phyloP scores from a whole-genome alignment of 345 rosid genomes.

The Eucalyptus viminalis region DNA sequence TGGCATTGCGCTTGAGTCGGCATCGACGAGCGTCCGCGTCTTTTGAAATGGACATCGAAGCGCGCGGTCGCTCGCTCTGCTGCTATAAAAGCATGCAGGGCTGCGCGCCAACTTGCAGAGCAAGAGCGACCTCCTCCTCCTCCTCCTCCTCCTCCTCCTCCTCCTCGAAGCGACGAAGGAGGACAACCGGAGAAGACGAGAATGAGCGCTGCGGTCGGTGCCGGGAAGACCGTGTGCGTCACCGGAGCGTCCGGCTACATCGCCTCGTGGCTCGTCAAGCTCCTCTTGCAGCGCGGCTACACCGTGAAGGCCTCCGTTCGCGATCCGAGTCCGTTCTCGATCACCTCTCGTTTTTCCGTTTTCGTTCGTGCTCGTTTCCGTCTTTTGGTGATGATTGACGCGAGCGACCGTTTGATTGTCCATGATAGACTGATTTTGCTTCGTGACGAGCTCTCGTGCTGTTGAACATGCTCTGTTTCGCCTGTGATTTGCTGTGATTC shows the following conservation, averaged over 20 bases:
- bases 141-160: background rate
- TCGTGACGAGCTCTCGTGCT: background rate
- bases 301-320: constrained; percentile 78
- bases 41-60: background rate
- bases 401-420: background rate
- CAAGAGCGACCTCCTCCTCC: background rate
- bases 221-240: constrained; percentile 59
- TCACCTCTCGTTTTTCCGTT: background rate
- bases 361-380: background rate
- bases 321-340: constrained; percentile 45
- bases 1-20: background rate
- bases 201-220: constrained; percentile 33
- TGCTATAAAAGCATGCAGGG: background rate
- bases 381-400: background rate
- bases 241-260: constrained; percentile 93
- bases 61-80: background rate
- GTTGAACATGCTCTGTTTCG: background rate
- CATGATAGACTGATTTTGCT: background rate
- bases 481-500: background rate
- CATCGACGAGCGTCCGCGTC: background rate
- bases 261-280: constrained; percentile 81
- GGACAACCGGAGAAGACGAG: background rate
- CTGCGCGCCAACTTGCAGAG: background rate
- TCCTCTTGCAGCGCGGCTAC: constrained; percentile 72
- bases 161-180: background rate